Base-by-base conservation (phyloP, 148 eudicot genomes). In the Dysphania ambrosioides region DNA sequence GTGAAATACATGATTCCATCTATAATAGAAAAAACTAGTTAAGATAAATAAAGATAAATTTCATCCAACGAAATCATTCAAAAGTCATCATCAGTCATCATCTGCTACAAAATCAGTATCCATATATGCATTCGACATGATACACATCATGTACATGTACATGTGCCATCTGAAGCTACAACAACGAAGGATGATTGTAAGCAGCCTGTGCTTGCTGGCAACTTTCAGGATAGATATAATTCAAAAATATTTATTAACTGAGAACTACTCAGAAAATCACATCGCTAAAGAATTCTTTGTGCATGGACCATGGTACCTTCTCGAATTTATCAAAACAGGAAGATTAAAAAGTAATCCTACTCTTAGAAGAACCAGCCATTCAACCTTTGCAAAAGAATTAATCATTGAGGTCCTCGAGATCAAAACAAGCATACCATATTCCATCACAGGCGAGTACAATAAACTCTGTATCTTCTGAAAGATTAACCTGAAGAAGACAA, bases 361-460 rank as follows among this genome's bases (percentile, higher is more conserved):
- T 47, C 12, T 1, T 3, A 11, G 23, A 16, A 61, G 12, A 65
- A 65, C 44, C 24, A 13, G 49, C 19, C 61, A 5, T 5, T 6
- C 15, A 65, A 35, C 58, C 26, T 55, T 21, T 29, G n/a, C 65
- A 38, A 27, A 19, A 16, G n/a, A n/a, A 56, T 40, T n/a, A 23
- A 34, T 15, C 0, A 21, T 41, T 26, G 15, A 68, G 29, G 13
- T 6, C 59, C n/a, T 23, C 12, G 38, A 66, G 18, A 58, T 16
- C 57, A 38, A 49, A 65, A 41, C 13, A 68, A 55, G 64, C 87
- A 82, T 79, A 89, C 97, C 97, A 89, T 35, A 91, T 87, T 26
- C 97, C 97, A 85, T 91, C 94, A 84, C 92, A 91, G 49, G 97
- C 97, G 74, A 91, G 70, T 49, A 87, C 85, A 80, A 92, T 78